Evolutionary conservation across 306 rosid species (phyloP), one percentile per base, ranked within the genome.

Genomic region (Hylodesmum podocarpum): DNA sequence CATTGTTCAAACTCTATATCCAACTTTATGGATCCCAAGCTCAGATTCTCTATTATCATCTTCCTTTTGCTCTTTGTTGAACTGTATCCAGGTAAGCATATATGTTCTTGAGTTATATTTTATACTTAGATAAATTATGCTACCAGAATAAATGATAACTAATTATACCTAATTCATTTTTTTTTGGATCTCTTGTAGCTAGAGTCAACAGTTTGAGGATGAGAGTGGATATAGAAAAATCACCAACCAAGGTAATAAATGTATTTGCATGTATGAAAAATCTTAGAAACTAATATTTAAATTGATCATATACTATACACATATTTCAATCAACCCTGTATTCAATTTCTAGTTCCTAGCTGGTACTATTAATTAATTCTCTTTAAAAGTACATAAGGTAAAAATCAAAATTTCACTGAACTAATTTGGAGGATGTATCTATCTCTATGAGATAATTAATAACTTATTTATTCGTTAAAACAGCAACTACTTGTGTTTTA

Each of bases 11-110:
- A 33, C 31, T 47, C 22, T 29, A 43, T 49, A 54, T 44, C 66
- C 59, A 72, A 76, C 80, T 72, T 81, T 72, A 84, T 83, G 82
- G 85, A 80, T 72, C 36, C 53, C 1, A 73, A 62, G 46, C 63
- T 77, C 53, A 81, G 53, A 81, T 50, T 72, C 64, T 77, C 43
- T 67, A 18, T 81, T 5, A 16, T 81, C 28, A 18, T 77, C 66
- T 73, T 84, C 37, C 66, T 84, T 80, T 63, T 85, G 55, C 41
- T 81, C 78, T 77, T 77, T 49, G 15, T 74, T 73, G 84, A 51
- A 68, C 55, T 85, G 80, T 83, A 74, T 83, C 76, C 90, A 78
- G 91, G 91, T 89, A 59, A 89, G 77, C 39, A 63, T n/a, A n/a
- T n/a, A n/a, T 15, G 44, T 58, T 70, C 72, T 58, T 14, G 0